A percentile compares a stretch with the other conserved stretches of the same genome.
Evolutionary conservation across 805 yeast species (phyloP).

Genomic region (Naumovozyma castellii): DNA sequence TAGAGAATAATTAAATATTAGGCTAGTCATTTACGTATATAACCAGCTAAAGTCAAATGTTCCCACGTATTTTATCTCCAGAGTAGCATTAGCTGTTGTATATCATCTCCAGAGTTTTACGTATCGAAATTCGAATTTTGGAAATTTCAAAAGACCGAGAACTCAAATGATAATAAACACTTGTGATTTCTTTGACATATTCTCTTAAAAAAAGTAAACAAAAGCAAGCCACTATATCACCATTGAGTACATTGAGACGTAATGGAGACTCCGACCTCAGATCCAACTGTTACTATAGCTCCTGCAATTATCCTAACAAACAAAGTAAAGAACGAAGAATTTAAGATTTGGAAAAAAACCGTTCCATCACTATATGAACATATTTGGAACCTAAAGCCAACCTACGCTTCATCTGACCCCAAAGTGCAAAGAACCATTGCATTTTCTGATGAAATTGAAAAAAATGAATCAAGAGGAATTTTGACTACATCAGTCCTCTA

Average conservation of each 20-base stretch:
- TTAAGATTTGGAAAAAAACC: slow-evolving; percentile 73
- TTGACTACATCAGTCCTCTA: slow-evolving; percentile 19
- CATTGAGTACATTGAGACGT: not conserved
- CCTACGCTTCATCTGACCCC: slow-evolving; percentile 20
- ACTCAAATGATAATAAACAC: not conserved
- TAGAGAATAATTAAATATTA: not conserved
- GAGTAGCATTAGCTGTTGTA: too few relatives aligned
- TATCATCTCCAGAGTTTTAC: too few relatives aligned
- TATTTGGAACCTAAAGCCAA: slow-evolving; percentile 31
- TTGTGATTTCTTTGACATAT: too few relatives aligned
- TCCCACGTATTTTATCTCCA: too few relatives aligned
- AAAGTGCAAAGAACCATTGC: slow-evolving; percentile 17
- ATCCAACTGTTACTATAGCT: not conserved
- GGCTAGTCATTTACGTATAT: not conserved
- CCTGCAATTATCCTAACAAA: slow-evolving; percentile 6
- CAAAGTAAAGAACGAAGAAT: slow-evolving; percentile 66
- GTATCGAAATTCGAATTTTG: not conserved
- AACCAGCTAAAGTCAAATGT: too few relatives aligned
- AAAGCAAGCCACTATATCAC: too few relatives aligned
- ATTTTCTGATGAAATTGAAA: slow-evolving; percentile 19
- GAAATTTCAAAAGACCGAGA: not conserved
- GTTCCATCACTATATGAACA: slow-evolving; percentile 59
- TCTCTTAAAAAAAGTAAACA: too few relatives aligned
- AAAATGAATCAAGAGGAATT: slow-evolving; percentile 22
- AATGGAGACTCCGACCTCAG: not conserved